Evolutionary conservation across 2,329 filamentous ascomycete genomes (phyloP), one percentile per base, ranked within the genome.

Genomic region (Alternaria angustiovoidea): DNA sequence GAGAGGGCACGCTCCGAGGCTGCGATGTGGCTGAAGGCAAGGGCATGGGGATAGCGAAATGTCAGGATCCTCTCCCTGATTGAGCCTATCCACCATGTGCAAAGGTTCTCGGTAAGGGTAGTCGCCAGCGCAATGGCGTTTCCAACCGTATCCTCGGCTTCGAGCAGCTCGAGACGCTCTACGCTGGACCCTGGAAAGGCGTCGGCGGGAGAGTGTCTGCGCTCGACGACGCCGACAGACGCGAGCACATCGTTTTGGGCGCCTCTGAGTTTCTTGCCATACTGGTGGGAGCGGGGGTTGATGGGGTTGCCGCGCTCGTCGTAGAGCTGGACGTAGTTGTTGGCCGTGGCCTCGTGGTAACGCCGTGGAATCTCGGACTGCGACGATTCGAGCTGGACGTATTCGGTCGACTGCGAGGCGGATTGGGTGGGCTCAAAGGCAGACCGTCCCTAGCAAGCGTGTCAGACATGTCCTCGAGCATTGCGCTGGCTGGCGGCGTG

Each of bases 221-320:
- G 72, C 65, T 82, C 80, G 0, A 83, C 79, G 1, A 84, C 81
- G 20, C 82, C 82, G 9, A 84, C 80, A 0, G 82, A 78, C 20
- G 78, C 80, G 5, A 83, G 75, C 1, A 83, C 78, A 63, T 82
- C 81, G 46, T 84, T 84, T 56, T 82, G 80, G 7, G 82, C 81
- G 53, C 78, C 75, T 52, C 82, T 75, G 38, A 82, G 71, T 28
- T 71, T 73, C 34, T 79, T 74, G 34, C 79, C 80, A 54, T 79
- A 76, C 6, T 75, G 72, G 28, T 77, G 78, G 11, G 79, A 78
- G 36, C 72, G 67, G 11, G 79, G 76, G 52, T 82, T 82, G 66
- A 79, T 69, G 4, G 82, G 81, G 41, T 79, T 78, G 18, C 81
- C 81, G 59, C 79, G 79, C 39, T 76, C 70, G 62, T 84, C 80